These are phyloP conservation scores for Boletus rufocinnamomeus DNA, from an alignment of 768 basidiomycete species.

Conservation along the genomic window DNA sequence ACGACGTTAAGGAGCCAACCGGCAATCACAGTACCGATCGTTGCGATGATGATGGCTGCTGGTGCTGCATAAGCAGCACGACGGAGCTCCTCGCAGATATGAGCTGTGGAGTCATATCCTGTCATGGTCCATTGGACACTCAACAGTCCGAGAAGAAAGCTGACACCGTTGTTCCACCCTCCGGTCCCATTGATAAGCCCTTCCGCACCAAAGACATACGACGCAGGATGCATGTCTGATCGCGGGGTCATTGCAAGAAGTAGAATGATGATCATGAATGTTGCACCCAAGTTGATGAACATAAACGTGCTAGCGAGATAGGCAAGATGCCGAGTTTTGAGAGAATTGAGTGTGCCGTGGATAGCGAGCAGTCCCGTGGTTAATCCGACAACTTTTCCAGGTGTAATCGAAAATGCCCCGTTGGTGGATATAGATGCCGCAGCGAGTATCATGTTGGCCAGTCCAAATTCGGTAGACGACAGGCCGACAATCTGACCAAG, in stretches of 20 bases:
- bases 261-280: constrained; percentile 44
- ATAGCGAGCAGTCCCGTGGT: constrained; percentile 42
- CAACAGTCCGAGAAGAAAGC: constrained; percentile 48
- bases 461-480: constrained; percentile 40
- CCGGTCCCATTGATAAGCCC: constrained; percentile 44
- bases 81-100: constrained; percentile 47
- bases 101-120: constrained; percentile 32
- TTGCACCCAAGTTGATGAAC: constrained; percentile 48
- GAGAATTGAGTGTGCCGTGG: constrained; percentile 47
- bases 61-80: constrained; percentile 52
- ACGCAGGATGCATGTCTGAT: constrained; percentile 56
- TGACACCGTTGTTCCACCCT: constrained; percentile 42
- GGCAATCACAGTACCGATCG: constrained; percentile 47
- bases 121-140: constrained; percentile 52
- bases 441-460: constrained; percentile 37
- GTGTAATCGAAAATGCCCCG: constrained; percentile 37
- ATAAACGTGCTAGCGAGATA: constrained; percentile 40
- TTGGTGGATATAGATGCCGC: constrained; percentile 29
- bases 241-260: constrained; percentile 46
- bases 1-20: constrained; percentile 71
- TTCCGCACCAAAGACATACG: constrained; percentile 55
- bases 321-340: constrained; percentile 41
- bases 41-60: constrained; percentile 46
- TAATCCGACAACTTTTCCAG: constrained; percentile 44
- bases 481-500: constrained; percentile 31